Percentiles rank a stretch among this genome's conserved stretches.
phyloP scores from a whole-genome alignment of 441 rosid species.

The Breynia disticha region DNA sequence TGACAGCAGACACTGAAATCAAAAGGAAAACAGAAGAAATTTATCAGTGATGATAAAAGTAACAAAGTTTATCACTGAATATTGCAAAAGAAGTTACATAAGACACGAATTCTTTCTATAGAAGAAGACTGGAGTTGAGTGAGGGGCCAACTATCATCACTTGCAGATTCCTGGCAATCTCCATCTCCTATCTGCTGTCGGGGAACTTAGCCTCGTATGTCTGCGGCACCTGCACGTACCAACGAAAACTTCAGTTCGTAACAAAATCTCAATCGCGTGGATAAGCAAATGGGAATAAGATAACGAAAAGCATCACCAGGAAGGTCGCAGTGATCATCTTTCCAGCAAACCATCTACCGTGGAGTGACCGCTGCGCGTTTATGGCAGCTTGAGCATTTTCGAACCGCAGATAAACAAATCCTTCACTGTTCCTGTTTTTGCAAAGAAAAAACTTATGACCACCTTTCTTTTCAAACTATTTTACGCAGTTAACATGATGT shows the following conservation, averaged over 20 bases:
- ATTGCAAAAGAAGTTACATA: too few species aligned
- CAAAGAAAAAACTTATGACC: slow-evolving; percentile 1
- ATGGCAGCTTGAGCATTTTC: slow-evolving; percentile 54
- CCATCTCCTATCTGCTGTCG: slow-evolving; percentile 36
- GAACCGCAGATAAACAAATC: slow-evolving; percentile 75
- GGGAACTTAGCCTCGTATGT: slow-evolving; percentile 59
- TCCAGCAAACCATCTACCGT: slow-evolving; percentile 98
- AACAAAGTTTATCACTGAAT: too few species aligned
- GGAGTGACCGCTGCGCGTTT: slow-evolving; percentile 71
- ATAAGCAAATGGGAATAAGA: not conserved
- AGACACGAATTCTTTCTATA: too few species aligned
- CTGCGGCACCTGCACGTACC: slow-evolving; percentile 41
- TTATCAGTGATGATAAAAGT: too few species aligned
- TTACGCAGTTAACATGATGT: too few species aligned
- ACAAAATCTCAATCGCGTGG: not conserved
- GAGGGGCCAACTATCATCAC: not conserved
- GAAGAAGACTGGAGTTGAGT: too few species aligned
- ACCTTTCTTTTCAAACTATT: too few species aligned
- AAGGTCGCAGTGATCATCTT: slow-evolving; percentile 90
- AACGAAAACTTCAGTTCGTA: not conserved
- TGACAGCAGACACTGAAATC: too few species aligned
- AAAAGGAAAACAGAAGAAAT: too few species aligned
- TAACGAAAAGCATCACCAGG: slow-evolving; percentile 38
- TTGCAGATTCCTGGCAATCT: slow-evolving; percentile 11
- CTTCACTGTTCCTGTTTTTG: slow-evolving; percentile 61